These are phyloP conservation scores for Teratosphaeria zuluensis DNA, from an alignment of 2,329 filamentous ascomycete species.

Conservation along the genomic window DNA sequence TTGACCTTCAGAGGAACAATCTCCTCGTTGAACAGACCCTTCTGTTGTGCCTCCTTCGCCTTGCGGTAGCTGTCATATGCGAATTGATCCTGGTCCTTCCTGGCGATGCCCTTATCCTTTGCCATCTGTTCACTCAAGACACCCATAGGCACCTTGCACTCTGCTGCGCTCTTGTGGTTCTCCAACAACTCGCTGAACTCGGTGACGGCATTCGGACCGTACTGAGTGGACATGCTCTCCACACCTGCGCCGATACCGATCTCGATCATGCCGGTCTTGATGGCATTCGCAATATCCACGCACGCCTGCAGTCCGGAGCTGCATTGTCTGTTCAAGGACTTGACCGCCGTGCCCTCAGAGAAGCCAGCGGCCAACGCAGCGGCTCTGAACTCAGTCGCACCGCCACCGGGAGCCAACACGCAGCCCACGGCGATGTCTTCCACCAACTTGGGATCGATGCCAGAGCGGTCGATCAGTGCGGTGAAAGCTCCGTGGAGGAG, in stretches of 20 bases:
- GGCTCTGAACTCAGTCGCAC: conserved; percentile 93
- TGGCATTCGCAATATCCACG: conserved; percentile 88
- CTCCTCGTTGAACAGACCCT: conserved; percentile 86
- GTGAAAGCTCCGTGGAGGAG: conserved; percentile 76
- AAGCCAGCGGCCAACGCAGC: conserved; percentile 86
- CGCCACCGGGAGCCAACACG: conserved; percentile 84
- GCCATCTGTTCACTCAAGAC: conserved; percentile 91
- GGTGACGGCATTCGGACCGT: conserved; percentile 77
- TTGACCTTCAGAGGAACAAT: conserved; percentile 80
- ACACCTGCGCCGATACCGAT: conserved; percentile 88
- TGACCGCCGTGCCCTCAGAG: conserved; percentile 74
- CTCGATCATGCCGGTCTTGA: conserved; percentile 87
- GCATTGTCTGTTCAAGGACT: conserved; percentile 85
- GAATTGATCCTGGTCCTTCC: conserved; percentile 77
- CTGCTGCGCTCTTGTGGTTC: conserved; percentile 67
- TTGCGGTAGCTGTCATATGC: conserved; percentile 90
- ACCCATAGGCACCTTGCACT: conserved; percentile 98
- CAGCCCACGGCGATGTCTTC: conserved; percentile 89
- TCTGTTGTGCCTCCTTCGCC: conserved; percentile 72
- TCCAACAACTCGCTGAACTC: conserved; percentile 91
- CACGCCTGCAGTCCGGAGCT: conserved; percentile 86
- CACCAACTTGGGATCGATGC: conserved; percentile 77
- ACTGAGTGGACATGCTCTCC: conserved; percentile 91
- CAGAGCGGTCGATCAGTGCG: conserved; percentile 71
- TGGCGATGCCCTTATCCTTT: conserved; percentile 64